Evolutionary conservation across 2,329 filamentous ascomycete genomes (phyloP), one percentile per base, ranked within the genome.

Genomic region (Phoma sp.): DNA sequence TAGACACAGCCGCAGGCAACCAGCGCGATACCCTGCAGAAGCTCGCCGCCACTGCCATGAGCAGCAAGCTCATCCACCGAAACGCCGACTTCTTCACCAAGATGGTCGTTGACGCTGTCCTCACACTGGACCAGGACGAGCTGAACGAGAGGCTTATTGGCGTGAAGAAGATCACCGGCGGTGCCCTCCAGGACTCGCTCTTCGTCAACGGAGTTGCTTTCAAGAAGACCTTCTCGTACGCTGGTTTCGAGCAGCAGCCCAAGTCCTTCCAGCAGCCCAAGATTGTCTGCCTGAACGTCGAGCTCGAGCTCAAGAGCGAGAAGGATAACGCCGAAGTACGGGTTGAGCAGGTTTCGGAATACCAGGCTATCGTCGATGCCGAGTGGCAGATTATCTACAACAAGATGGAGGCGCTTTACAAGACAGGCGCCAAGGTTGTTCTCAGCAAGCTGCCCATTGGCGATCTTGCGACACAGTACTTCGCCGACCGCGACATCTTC

Each of bases 351-450:
- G 95, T 99, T 47, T 96, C 93, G 18, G 95, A 99, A 79, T 99
- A 99, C 81, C 95, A 99, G 80, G 95, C 95, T 60, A 97, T 99
- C 66, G 95, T 99, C 73, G 95, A 99, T 72, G 95, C 95, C 27
- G 95, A 99, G 79, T 99, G 95, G 95, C 92, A 97, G 78, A 99
- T 99, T 74, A 99, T 99, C 77, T 98, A 89, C 86, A 93, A 97
- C 83, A 99, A 99, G 84, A 90, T 99, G 75, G 95, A 99, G 80
- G 91, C 93, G 43, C 80, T 96, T 48, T 86, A 93, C 83, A 88
- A 93, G 78, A 97, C 93, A 5, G 95, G 95, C 49, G 95, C 95
- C 62, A 96, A 97, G 85, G 92, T 99, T 46, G 92, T 99, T 37
- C 87, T 99, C 53, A 96, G 91, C 79, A 98, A 97, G 80, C 83